phyloP scores from a whole-genome alignment of 225 moss, liverwort and hornwort species.

The Bryum argenteum region DNA sequence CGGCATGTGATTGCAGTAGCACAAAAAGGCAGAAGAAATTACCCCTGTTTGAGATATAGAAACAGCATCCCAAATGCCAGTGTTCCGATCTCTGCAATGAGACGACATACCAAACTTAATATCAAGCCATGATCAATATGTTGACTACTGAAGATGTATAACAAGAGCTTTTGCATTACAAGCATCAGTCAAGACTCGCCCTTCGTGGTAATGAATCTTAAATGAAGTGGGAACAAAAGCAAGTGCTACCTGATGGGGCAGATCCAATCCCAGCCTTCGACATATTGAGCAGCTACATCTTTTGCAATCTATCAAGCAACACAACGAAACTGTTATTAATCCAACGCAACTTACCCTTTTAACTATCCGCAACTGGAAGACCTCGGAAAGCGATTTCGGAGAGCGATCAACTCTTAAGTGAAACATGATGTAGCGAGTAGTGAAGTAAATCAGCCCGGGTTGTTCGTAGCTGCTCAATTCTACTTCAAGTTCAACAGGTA shows the following conservation, averaged over 20 bases:
- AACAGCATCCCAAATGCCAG: conserved; percentile 92
- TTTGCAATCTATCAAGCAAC: conserved; percentile 75
- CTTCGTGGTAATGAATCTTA: conserved; percentile 7
- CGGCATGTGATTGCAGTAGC: neutral
- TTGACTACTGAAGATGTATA: neutral
- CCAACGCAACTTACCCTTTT: neutral
- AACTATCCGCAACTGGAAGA: neutral
- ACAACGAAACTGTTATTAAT: conserved; percentile 5
- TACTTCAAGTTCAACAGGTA: conserved; percentile 11
- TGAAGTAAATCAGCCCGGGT: conserved; percentile 6
- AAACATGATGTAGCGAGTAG: neutral
- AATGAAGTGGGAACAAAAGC: conserved; percentile 18
- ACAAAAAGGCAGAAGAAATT: conserved; percentile 21
- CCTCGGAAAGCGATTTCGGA: neutral
- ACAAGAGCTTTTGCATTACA: neutral
- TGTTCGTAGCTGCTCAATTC: conserved; percentile 15
- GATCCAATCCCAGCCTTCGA: conserved; percentile 99
- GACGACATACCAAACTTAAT: conserved; percentile 8
- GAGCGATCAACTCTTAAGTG: neutral
- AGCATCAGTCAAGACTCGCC: conserved; percentile 5
- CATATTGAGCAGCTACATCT: conserved; percentile 96
- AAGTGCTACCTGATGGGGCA: conserved; percentile 72
- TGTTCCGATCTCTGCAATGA: conserved; percentile 84
- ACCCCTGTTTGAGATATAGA: conserved; percentile 81
- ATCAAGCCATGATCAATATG: conserved; percentile 18